Base-by-base conservation (phyloP, 2,329 filamentous ascomycete genomes). In the Beauveria brongniartii region DNA sequence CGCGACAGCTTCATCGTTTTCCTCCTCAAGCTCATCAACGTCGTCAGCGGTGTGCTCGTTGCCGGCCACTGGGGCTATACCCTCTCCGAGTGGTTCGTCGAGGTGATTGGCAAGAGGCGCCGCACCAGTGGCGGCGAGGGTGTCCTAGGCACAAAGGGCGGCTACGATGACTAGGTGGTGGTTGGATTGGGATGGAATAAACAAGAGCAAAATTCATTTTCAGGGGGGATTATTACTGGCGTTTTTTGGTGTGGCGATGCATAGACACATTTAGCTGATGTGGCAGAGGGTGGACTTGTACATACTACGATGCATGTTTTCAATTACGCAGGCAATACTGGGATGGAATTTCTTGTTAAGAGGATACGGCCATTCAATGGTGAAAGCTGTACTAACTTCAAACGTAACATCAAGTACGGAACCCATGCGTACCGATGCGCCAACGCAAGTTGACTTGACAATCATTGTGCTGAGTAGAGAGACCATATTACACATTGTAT, bases 1-100 rank as follows among this genome's bases (percentile, higher is more conserved):
- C 85, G 92, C 70, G 87, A 88, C 61, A 82, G 89, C 48, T 79
- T 96, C 62, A 75, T 96, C 65, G 80, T 82, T 26, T 84, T 99
- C 67, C 63, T 92, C 50, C 82, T 97, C 65, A 86, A 93, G 71
- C 76, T 97, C 55, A 87, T 97, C 65, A 99, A 99, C 74, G 89
- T 97, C 20, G 81, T 97, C 12, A 90, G 86, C 63, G 94, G 94
- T 16, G 91, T 97, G 22, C 78, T 99, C 65, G 94, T 99, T 5
- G 91, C 93, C 1, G 92, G 92, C 2, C 91, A 95, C 65, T 99
- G 94, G 94, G 82, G 90, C 55, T 97, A 90, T 73, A 91, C 92
- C 65, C 78, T 99, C 65, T 86, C 79, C 54, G 90, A 93, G 65
- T 96, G 91, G 90, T 77, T 81, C 1, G 75, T 74, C 47, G 82